Conservation (phyloP, 1,139 yeast genomes). For the Yamadazyma spencermartinsiae region DNA sequence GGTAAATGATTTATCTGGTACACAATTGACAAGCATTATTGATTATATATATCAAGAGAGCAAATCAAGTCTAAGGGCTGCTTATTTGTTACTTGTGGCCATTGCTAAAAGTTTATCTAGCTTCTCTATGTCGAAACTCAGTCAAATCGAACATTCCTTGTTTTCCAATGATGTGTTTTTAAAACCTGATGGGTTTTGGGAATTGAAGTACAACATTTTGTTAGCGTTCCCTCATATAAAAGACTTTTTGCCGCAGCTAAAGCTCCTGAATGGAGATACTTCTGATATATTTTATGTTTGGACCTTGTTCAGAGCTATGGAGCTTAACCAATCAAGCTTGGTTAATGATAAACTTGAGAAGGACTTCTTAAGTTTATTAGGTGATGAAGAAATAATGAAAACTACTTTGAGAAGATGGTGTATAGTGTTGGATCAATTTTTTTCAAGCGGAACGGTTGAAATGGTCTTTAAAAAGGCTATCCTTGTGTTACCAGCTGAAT, state of each 20-base stretch:
- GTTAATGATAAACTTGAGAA: constrained; percentile 1
- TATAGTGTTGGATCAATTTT: constrained; percentile 42
- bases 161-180: constrained; percentile 4
- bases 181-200: constrained; percentile 8
- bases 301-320: constrained; percentile 8
- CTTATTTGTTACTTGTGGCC: constrained; percentile 30
- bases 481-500: background rate
- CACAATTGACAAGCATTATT: constrained; percentile 37
- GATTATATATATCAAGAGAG: constrained; percentile 10
- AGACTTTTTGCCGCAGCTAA: background rate
- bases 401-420: constrained; percentile 55
- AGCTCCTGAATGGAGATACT: background rate
- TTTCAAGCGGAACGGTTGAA: constrained; percentile 21
- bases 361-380: constrained; percentile 29
- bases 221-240: constrained; percentile 7
- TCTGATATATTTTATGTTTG: constrained; percentile 4
- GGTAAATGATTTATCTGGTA: constrained; percentile 44
- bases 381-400: constrained; percentile 8
- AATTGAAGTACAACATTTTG: constrained; percentile 11
- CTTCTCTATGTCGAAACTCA: constrained; percentile 22
- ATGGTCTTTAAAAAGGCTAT: constrained; percentile 1
- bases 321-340: constrained; percentile 5
- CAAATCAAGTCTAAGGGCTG: constrained; percentile 1
- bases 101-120: constrained; percentile 41
- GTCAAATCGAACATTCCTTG: constrained; percentile 13